Percentiles rank a stretch among this genome's conserved stretches.
Evolutionary conservation across 768 basidiomycete species (phyloP).

Genomic region (Leccinum uliginosum): DNA sequence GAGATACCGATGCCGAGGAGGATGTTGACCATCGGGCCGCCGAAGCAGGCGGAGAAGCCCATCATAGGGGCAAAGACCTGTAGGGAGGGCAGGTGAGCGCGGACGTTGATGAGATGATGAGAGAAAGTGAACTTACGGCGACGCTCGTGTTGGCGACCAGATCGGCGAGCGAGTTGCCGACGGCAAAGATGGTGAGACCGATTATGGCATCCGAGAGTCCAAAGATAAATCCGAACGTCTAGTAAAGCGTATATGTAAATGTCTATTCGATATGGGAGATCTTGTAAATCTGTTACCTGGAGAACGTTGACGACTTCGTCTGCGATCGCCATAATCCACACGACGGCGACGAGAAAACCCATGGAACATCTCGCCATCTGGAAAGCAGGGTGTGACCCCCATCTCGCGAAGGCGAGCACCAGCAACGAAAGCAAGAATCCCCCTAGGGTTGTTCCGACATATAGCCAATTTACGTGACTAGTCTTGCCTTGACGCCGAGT

Average conservation of each 20-base stretch:
- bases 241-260: conserved; percentile 7
- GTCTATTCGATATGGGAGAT: not conserved
- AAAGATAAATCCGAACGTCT: conserved; percentile 93
- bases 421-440: conserved; percentile 53
- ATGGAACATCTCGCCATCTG: conserved; percentile 77
- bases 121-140: conserved; percentile 49
- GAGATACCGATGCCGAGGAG: conserved; percentile 89
- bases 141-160: conserved; percentile 96
- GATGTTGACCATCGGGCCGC: conserved; percentile 90
- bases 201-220: conserved; percentile 97
- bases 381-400: conserved; percentile 52
- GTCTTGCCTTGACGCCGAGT: conserved; percentile 27
- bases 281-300: conserved; percentile 46
- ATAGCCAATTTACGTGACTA: conserved; percentile 44
- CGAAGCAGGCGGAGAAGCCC: conserved; percentile 95
- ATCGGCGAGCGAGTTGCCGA: conserved; percentile 95
- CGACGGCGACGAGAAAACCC: conserved; percentile 86
- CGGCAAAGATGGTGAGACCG: conserved; percentile 92
- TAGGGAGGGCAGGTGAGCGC: not conserved
- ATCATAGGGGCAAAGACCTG: conserved; percentile 86
- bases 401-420: conserved; percentile 56
- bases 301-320: conserved; percentile 93
- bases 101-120: not conserved
- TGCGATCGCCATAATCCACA: conserved; percentile 99
- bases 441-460: conserved; percentile 48